Percentiles rank a stretch among this genome's conserved stretches.
Evolutionary conservation across 805 yeast genomes (phyloP).

Genomic region (Candida orba): DNA sequence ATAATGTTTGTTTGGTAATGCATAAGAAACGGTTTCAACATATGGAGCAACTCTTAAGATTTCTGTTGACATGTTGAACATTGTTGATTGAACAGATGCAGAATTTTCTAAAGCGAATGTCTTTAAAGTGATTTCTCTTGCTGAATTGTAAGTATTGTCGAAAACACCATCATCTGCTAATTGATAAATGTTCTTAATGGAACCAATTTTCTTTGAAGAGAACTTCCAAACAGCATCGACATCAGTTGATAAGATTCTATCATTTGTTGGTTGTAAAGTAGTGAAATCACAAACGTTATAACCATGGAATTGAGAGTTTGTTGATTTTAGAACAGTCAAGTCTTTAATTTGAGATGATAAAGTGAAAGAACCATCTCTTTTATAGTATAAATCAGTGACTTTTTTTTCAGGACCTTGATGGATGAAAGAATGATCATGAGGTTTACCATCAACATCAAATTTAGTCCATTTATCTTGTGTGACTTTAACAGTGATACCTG

Average conservation of each 20-base stretch:
- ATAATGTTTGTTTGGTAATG: slow-evolving; percentile 89
- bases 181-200: slow-evolving; percentile 41
- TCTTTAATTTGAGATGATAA: slow-evolving; percentile 69
- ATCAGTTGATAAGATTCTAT: slow-evolving; percentile 84
- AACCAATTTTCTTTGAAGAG: slow-evolving; percentile 41
- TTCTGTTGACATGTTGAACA: slow-evolving; percentile 83
- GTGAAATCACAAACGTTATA: slow-evolving; percentile 84
- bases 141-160: slow-evolving; percentile 55
- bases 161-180: slow-evolving; percentile 57
- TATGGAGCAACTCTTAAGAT: slow-evolving; percentile 53
- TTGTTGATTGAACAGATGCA: slow-evolving; percentile 94
- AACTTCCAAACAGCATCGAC: slow-evolving; percentile 69
- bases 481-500: slow-evolving; percentile 60
- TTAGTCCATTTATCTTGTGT: slow-evolving; percentile 78
- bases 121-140: slow-evolving; percentile 63
- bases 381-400: slow-evolving; percentile 45
- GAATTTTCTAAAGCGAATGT: slow-evolving; percentile 81
- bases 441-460: slow-evolving; percentile 62
- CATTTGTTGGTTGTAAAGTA: slow-evolving; percentile 73
- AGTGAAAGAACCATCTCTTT: slow-evolving; percentile 44
- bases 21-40: slow-evolving; percentile 60
- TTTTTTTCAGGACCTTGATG: slow-evolving; percentile 82
- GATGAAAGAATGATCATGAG: slow-evolving; percentile 77
- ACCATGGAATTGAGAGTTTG: slow-evolving; percentile 90
- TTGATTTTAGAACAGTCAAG: slow-evolving; percentile 79